Conservation (phyloP, 352 stramenopile species). For the Globisporangium rhizosaccharum region DNA sequence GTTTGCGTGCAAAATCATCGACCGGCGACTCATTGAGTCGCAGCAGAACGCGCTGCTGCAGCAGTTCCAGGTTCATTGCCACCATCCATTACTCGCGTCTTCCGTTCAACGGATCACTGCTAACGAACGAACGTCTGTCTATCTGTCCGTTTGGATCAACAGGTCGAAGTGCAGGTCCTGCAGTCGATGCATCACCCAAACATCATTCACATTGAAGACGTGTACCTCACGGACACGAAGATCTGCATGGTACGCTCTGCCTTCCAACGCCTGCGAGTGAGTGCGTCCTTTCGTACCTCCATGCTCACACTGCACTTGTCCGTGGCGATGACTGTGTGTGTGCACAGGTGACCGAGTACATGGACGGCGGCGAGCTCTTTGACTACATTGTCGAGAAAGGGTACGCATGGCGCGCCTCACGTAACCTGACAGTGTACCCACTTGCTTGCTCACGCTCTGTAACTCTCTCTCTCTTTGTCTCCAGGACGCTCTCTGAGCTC, state of each 20-base stretch:
- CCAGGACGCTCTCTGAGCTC: conserved; percentile 79
- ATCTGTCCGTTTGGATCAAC: not conserved
- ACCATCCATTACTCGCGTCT: not conserved
- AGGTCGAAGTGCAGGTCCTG: conserved; percentile 89
- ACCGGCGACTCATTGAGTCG: conserved; percentile 62
- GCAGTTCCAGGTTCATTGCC: conserved; percentile 69
- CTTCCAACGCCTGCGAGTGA: not conserved
- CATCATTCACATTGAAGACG: conserved; percentile 87
- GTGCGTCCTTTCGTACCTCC: not conserved
- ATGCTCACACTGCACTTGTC: not conserved
- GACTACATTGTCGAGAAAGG: conserved; percentile 90
- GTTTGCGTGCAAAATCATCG: conserved; percentile 86
- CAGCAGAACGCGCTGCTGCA: conserved; percentile 80
- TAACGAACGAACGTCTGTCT: no score
- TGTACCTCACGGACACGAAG: conserved; percentile 79
- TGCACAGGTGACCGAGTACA: conserved; percentile 83
- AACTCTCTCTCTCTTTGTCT: not conserved
- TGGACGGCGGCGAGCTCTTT: conserved; percentile 86
- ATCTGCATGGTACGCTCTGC: conserved; percentile 69
- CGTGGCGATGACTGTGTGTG: conserved; percentile 1
- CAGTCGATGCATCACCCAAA: conserved; percentile 86
- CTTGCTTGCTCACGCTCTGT: not conserved
- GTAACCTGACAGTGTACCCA: not conserved
- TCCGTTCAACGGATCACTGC: no score
- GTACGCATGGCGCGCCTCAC: conserved; percentile 9